Evolutionary conservation across 75 land plant species (phyloP).

Genomic region (Pseudotsuga menziesii): DNA sequence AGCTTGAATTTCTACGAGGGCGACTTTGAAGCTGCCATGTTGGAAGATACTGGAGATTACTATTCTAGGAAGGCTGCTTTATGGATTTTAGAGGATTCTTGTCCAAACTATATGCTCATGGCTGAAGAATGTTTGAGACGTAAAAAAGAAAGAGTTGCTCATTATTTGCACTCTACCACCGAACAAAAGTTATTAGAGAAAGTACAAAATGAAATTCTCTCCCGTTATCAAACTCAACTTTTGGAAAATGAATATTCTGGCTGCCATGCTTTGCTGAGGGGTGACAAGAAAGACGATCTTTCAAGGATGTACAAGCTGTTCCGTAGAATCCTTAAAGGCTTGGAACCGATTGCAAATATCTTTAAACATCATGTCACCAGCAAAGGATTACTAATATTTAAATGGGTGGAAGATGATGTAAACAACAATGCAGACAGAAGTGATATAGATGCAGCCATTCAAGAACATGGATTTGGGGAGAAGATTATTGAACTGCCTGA

Average conservation of each 20-base stretch:
- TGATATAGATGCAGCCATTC: conserved; percentile 5
- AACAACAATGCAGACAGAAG: conserved; percentile 45
- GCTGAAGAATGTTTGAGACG: conserved; percentile 78
- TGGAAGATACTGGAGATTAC: conserved; percentile 69
- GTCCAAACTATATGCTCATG: conserved; percentile 88
- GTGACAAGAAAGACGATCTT: conserved; percentile 87
- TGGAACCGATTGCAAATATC: conserved; percentile 74
- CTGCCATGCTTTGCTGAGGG: conserved; percentile 76
- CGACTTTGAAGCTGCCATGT: conserved; percentile 70
- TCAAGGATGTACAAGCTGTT: conserved; percentile 87
- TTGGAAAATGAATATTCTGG: conserved; percentile 92
- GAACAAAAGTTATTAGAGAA: conserved; percentile 82
- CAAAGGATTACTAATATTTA: conserved; percentile 72
- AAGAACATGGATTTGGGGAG: conserved; percentile 37
- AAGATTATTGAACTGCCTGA: conserved; percentile 87
- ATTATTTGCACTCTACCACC: conserved; percentile 80
- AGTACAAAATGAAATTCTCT: conserved; percentile 78
- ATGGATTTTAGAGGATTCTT: conserved; percentile 91
- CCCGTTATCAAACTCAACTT: conserved; percentile 62
- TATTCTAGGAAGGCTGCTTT: conserved; percentile 76
- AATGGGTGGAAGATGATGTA: conserved; percentile 81
- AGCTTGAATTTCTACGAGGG: too few relatives aligned
- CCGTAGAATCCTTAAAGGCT: conserved; percentile 57
- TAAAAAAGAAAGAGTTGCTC: conserved; percentile 76
- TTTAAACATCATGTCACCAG: conserved; percentile 90